Evolutionary conservation across 2,329 filamentous ascomycete species (phyloP).

Genomic region (Fusarium napiforme): DNA sequence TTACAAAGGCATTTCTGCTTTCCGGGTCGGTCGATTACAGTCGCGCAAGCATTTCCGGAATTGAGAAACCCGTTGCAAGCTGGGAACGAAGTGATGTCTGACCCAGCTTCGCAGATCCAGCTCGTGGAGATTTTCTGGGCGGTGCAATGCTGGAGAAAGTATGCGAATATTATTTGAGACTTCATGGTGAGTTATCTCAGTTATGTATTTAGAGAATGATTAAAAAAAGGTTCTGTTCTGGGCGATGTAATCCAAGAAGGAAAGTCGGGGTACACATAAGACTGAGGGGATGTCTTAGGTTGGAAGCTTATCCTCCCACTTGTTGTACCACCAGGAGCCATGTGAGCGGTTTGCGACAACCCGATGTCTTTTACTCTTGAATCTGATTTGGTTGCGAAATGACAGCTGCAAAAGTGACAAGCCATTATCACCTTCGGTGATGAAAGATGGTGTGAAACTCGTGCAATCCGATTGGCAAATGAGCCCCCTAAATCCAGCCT

Average conservation of each 20-base stretch:
- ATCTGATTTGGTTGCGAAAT: rapidly evolving
- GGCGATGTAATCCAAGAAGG: rapidly evolving
- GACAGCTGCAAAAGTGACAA: neutral
- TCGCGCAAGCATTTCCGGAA: neutral
- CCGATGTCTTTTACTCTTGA: rapidly evolving
- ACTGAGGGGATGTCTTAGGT: no score
- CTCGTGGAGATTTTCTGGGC: neutral
- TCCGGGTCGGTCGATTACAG: neutral
- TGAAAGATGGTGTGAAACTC: neutral
- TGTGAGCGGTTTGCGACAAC: rapidly evolving
- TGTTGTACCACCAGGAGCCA: neutral
- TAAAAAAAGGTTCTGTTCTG: rapidly evolving
- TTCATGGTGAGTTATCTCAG: neutral
- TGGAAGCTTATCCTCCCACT: rapidly evolving
- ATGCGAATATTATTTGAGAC: rapidly evolving
- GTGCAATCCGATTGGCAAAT: neutral
- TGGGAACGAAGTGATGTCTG: neutral
- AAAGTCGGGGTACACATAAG: rapidly evolving
- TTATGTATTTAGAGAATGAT: no score
- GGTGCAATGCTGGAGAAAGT: neutral
- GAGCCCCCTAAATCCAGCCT: neutral
- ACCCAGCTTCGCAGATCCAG: neutral
- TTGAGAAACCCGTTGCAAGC: neutral
- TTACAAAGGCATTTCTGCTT: neutral
- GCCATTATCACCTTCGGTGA: rapidly evolving